These are phyloP conservation scores for Scytalidium sp. DNA, from an alignment of 2,329 filamentous ascomycete species.

Conservation along the genomic window DNA sequence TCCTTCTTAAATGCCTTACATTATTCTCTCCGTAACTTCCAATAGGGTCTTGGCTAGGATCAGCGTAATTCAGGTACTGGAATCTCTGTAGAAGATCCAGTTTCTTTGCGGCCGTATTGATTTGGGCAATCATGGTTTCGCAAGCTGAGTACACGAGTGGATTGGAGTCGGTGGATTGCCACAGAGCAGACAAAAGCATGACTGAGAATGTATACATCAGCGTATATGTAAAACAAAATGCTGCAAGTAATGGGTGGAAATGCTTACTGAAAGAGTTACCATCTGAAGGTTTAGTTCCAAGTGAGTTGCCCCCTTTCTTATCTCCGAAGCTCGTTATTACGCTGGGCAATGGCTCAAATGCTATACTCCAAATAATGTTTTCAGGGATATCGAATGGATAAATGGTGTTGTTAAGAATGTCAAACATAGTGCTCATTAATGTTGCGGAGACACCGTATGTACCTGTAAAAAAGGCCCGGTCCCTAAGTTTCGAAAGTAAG, in stretches of 20 bases:
- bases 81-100: slow-evolving; percentile 6
- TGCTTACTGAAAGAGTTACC: slow-evolving; percentile 1
- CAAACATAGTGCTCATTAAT: slow-evolving; percentile 5
- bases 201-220: not conserved
- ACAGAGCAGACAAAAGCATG: not conserved
- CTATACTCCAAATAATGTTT: slow-evolving; percentile 3
- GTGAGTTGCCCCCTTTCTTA: slow-evolving; percentile 6
- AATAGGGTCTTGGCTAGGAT: slow-evolving; percentile 37
- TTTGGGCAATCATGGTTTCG: not conserved
- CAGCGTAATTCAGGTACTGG: slow-evolving; percentile 43
- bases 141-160: not conserved
- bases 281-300: slow-evolving; percentile 6
- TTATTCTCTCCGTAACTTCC: slow-evolving; percentile 38
- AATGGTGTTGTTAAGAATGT: slow-evolving; percentile 4
- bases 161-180: not conserved
- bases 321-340: slow-evolving; percentile 5
- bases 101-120: not conserved
- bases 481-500: not conserved
- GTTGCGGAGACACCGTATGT: slow-evolving; percentile 1
- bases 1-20: slow-evolving; percentile 27
- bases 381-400: not conserved
- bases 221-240: not conserved
- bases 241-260: not conserved
- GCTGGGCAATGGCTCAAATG: slow-evolving; percentile 7
- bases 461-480: slow-evolving; percentile 2